Evolutionary conservation across 805 yeast genomes (phyloP).

Genomic region (Sugiyamaella floridensis): DNA sequence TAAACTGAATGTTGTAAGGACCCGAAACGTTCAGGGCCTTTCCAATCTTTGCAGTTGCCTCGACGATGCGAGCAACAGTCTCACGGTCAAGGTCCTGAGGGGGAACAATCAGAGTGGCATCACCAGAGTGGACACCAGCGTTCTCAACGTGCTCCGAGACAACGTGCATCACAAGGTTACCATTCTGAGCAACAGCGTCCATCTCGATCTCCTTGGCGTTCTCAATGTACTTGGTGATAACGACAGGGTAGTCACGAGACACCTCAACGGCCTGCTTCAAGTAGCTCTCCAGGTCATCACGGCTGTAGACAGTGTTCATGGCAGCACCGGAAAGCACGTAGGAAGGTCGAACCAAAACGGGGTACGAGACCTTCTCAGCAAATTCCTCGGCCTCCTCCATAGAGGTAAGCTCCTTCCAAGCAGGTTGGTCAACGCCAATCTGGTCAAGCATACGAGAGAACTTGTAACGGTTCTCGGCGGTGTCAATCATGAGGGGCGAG

Average conservation of each 20-base stretch:
- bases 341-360: slow-evolving; percentile 95
- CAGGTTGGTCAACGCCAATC: slow-evolving; percentile 97
- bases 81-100: slow-evolving; percentile 92
- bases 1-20: slow-evolving; percentile 95
- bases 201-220: slow-evolving; percentile 96
- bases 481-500: slow-evolving; percentile 95
- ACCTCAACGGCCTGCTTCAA: slow-evolving; percentile 93
- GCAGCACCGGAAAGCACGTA: slow-evolving; percentile 98
- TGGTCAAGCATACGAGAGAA: slow-evolving; percentile 95
- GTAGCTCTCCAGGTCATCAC: slow-evolving; percentile 80
- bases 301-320: slow-evolving; percentile 91
- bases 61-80: slow-evolving; percentile 85
- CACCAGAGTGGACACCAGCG: slow-evolving; percentile 99
- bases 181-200: slow-evolving; percentile 97
- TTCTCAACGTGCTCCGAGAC: slow-evolving; percentile 98
- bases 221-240: slow-evolving; percentile 92
- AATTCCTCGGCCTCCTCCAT: slow-evolving; percentile 86
- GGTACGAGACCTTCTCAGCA: slow-evolving; percentile 86
- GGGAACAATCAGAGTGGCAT: slow-evolving; percentile 94
- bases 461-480: slow-evolving; percentile 97
- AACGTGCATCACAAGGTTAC: slow-evolving; percentile 92
- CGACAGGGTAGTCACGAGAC: slow-evolving; percentile 97
- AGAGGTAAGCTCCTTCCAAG: slow-evolving; percentile 96
- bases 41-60: slow-evolving; percentile 94
- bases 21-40: slow-evolving; percentile 93